Percentiles rank a stretch among this genome's conserved stretches.
Conservation (phyloP, 192 early-diverging fungal species). For the Helicostylum pulchrum region DNA sequence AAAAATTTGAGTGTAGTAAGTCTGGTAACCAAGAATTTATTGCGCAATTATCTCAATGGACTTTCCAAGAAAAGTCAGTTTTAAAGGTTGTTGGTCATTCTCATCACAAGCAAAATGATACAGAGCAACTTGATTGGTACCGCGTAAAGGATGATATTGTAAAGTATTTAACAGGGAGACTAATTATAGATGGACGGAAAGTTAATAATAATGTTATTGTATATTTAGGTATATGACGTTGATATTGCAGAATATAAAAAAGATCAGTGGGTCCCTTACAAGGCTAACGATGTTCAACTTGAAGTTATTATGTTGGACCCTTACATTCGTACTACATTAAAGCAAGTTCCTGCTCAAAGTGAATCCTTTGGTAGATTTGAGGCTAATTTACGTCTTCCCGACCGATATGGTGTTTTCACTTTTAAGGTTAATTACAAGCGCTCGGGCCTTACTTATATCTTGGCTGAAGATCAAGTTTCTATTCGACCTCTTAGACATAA, state of each 20-base stretch:
- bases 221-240: constrained; percentile 69
- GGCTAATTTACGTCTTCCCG: constrained; percentile 67
- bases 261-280: constrained; percentile 82
- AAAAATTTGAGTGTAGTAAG: constrained; percentile 3
- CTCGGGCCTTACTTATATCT: constrained; percentile 74
- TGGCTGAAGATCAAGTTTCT: constrained; percentile 70
- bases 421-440: constrained; percentile 93
- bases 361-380: constrained; percentile 41
- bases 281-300: constrained; percentile 79
- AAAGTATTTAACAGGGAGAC: constrained; percentile 6
- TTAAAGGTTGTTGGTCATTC: constrained; percentile 62
- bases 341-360: constrained; percentile 35
- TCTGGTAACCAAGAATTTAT: constrained; percentile 76
- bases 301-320: constrained; percentile 98
- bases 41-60: constrained; percentile 79
- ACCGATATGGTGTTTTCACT: constrained; percentile 96
- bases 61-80: constrained; percentile 88
- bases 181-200: neutral
- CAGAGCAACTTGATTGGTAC: constrained; percentile 72
- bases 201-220: constrained; percentile 21
- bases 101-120: constrained; percentile 68
- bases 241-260: constrained; percentile 76
- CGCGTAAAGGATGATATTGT: constrained; percentile 92
- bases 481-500: constrained; percentile 93
- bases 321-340: constrained; percentile 79